phyloP scores from a whole-genome alignment of 2,329 filamentous ascomycete genomes.

The Davidsoniella eucalypti region DNA sequence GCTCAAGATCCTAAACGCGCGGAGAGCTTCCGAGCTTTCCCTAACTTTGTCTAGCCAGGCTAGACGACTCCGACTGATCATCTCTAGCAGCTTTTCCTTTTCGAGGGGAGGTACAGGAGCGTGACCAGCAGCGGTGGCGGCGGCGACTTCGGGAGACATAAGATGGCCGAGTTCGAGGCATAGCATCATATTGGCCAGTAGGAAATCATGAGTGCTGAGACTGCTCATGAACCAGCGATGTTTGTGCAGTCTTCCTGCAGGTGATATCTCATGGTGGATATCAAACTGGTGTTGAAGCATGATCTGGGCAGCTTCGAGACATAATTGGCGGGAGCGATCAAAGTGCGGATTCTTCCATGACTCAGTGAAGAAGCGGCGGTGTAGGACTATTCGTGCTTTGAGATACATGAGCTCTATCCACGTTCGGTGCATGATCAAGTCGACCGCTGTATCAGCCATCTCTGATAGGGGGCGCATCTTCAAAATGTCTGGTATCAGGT shows the following conservation, averaged over 20 bases:
- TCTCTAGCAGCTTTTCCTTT: slow-evolving; percentile 16
- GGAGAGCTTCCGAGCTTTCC: slow-evolving; percentile 17
- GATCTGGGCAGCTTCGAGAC: slow-evolving; percentile 27
- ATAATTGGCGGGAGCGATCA: slow-evolving; percentile 24
- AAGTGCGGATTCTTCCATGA: slow-evolving; percentile 22
- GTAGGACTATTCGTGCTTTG: slow-evolving; percentile 33
- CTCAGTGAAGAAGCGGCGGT: slow-evolving; percentile 22
- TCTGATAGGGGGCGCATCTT: slow-evolving; percentile 26
- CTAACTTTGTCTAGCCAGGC: slow-evolving; percentile 18
- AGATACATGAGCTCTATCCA: slow-evolving; percentile 32
- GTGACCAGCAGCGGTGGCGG: not conserved
- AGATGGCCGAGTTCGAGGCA: slow-evolving; percentile 22
- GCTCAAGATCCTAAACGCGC: slow-evolving; percentile 19
- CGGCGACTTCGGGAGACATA: slow-evolving; percentile 1
- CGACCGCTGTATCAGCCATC: slow-evolving; percentile 26
- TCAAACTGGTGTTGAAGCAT: slow-evolving; percentile 27
- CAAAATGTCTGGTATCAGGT: slow-evolving; percentile 24
- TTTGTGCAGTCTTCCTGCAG: slow-evolving; percentile 23
- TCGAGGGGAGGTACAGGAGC: slow-evolving; percentile 13
- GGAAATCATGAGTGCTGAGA: slow-evolving; percentile 27
- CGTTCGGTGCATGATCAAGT: slow-evolving; percentile 31
- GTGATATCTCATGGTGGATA: slow-evolving; percentile 24
- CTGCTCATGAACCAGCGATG: slow-evolving; percentile 28
- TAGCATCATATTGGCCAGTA: slow-evolving; percentile 30
- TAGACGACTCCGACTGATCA: slow-evolving; percentile 17